These are phyloP conservation scores for Hemisphaericaspora lyxosophila DNA, from an alignment of 1,139 yeast species.

Conservation along the genomic window DNA sequence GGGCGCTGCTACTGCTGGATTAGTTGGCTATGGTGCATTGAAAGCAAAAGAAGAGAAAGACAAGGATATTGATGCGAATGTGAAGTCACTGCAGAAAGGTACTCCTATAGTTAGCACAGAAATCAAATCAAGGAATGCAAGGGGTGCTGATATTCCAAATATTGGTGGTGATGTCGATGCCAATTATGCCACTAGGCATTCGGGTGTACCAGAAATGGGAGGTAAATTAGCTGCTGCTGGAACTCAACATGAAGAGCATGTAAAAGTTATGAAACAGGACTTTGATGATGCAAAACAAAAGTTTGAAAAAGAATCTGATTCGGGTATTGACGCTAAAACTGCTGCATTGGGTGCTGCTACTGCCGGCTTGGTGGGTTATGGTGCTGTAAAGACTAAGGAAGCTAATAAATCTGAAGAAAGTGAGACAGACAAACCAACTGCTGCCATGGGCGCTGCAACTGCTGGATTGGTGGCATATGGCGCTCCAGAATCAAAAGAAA, in stretches of 20 bases:
- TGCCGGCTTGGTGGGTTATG: not conserved
- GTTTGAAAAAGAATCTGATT: not conserved
- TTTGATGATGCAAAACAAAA: not conserved
- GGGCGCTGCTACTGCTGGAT: not conserved
- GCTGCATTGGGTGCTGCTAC: not conserved
- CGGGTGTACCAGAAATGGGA: not conserved
- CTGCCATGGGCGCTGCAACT: not conserved
- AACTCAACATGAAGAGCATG: constrained; percentile 1
- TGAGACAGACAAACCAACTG: not conserved
- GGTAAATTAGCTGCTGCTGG: constrained; percentile 1
- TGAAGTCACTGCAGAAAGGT: too few species aligned
- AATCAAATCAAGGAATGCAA: not conserved
- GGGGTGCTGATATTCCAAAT: not conserved
- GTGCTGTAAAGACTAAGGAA: not conserved
- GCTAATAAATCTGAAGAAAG: too few species aligned
- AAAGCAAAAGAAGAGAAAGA: too few species aligned
- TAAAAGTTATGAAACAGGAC: not conserved
- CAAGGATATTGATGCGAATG: too few species aligned
- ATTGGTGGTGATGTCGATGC: too few species aligned
- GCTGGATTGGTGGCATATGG: constrained; percentile 1
- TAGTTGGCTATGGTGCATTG: not conserved
- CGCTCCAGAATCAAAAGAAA: not conserved
- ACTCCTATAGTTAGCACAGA: not conserved
- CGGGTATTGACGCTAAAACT: too few species aligned
- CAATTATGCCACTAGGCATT: not conserved